phyloP scores from a whole-genome alignment of 306 rosid genomes.

The Prunus armeniaca region DNA sequence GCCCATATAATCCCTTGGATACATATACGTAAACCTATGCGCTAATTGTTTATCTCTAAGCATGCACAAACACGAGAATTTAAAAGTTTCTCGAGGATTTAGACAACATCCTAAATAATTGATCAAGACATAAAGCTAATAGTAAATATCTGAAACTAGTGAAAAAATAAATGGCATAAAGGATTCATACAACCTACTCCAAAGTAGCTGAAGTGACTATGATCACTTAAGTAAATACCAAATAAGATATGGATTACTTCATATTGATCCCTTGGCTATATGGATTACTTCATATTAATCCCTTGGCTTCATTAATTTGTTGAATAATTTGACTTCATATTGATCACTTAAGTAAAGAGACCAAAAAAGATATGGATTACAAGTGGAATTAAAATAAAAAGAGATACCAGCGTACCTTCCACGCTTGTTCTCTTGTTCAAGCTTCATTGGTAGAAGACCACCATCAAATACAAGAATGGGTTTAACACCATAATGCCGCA shows the following conservation, averaged over 20 bases:
- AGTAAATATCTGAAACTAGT: neutral
- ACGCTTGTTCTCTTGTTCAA: conserved; percentile 90
- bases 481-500: conserved; percentile 70
- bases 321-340: neutral
- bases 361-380: neutral
- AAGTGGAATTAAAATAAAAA: neutral
- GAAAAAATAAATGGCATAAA: neutral
- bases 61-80: neutral
- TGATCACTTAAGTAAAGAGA: neutral
- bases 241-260: no score
- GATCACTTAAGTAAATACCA: no score
- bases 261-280: no score
- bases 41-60: neutral
- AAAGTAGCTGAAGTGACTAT: neutral
- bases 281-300: no score
- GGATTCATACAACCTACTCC: neutral
- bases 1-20: neutral
- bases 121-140: neutral
- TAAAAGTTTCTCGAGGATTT: neutral
- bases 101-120: neutral
- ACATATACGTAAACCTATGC: neutral
- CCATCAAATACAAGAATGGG: conserved; percentile 96
- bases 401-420: conserved; percentile 47
- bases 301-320: no score
- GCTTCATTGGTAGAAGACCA: conserved; percentile 90